These are phyloP conservation scores for Keqinozyma sinolaborantium DNA, from an alignment of 1,139 yeast species.

Conservation along the genomic window DNA sequence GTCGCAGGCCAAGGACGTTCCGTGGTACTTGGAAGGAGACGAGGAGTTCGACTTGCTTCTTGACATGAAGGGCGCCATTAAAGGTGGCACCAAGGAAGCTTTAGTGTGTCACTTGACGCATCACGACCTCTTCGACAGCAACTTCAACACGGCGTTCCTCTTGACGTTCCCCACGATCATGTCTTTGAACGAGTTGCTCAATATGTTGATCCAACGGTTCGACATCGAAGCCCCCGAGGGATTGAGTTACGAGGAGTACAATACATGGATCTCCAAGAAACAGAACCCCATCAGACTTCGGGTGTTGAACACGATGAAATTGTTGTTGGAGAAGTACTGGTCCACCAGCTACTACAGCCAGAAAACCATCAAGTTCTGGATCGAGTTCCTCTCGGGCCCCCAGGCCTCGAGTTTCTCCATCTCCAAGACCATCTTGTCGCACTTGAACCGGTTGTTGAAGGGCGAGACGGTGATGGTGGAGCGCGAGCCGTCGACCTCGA, in stretches of 20 bases:
- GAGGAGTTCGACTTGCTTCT: slow-evolving; percentile 69
- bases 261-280: slow-evolving; percentile 74
- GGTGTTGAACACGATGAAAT: slow-evolving; percentile 68
- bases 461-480: slow-evolving; percentile 32
- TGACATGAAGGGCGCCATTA: slow-evolving; percentile 69
- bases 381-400: slow-evolving; percentile 51
- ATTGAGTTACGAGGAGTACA: slow-evolving; percentile 76
- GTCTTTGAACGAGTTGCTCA: slow-evolving; percentile 63
- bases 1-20: slow-evolving; percentile 35
- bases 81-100: slow-evolving; percentile 85
- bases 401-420: slow-evolving; percentile 40
- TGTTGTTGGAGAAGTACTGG: slow-evolving; percentile 79
- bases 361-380: slow-evolving; percentile 48
- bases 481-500: slow-evolving; percentile 27
- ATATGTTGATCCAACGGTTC: slow-evolving; percentile 61
- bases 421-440: slow-evolving; percentile 20
- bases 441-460: slow-evolving; percentile 21
- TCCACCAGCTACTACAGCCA: slow-evolving; percentile 56
- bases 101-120: slow-evolving; percentile 80
- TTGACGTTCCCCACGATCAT: slow-evolving; percentile 76
- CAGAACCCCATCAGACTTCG: slow-evolving; percentile 63
- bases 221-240: slow-evolving; percentile 85
- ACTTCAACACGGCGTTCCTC: slow-evolving; percentile 68
- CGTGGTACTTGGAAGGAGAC: slow-evolving; percentile 84
- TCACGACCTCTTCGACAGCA: slow-evolving; percentile 66